These are phyloP conservation scores for Chlorella variabilis DNA, from an alignment of 163 green algal species.

Conservation along the genomic window DNA sequence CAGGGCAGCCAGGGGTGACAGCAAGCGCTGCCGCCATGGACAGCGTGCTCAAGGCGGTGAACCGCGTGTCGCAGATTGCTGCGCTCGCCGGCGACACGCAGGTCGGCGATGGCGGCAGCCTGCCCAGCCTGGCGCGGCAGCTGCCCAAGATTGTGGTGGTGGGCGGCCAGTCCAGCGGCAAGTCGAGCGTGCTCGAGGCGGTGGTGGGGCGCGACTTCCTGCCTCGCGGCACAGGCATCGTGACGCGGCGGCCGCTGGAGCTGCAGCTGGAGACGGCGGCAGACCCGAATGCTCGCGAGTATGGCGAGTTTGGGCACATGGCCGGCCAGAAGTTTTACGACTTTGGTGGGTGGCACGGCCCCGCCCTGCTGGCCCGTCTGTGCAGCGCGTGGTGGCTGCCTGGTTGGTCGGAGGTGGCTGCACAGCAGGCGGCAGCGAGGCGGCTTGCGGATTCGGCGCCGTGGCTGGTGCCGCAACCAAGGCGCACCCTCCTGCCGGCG, in stretches of 20 bases:
- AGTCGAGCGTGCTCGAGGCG: slow-evolving; percentile 93
- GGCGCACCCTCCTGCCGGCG: too few relatives aligned
- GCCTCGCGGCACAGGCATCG: slow-evolving; percentile 92
- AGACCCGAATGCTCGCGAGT: slow-evolving; percentile 79
- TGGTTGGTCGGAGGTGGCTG: too few relatives aligned
- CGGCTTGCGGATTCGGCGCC: too few relatives aligned
- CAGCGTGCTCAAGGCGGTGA: slow-evolving; percentile 48
- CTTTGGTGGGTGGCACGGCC: slow-evolving; percentile 81
- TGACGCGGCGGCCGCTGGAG: slow-evolving; percentile 88
- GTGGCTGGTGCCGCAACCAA: too few relatives aligned
- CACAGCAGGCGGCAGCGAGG: too few relatives aligned
- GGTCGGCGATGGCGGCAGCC: slow-evolving; percentile 28
- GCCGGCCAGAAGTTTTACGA: slow-evolving; percentile 82
- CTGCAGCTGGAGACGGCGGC: slow-evolving; percentile 87
- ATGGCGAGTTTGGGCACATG: slow-evolving; percentile 89
- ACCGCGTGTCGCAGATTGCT: slow-evolving; percentile 56
- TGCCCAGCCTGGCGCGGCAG: slow-evolving; percentile 84
- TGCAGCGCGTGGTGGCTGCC: too few relatives aligned
- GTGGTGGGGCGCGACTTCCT: slow-evolving; percentile 95
- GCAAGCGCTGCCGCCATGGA: slow-evolving; percentile 42
- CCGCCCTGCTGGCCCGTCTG: too few relatives aligned
- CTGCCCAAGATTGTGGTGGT: slow-evolving; percentile 95
- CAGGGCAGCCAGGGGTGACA: background rate
- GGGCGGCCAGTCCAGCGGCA: slow-evolving; percentile 93
- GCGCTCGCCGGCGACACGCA: slow-evolving; percentile 58